Evolutionary conservation across 106 monocot genomes (phyloP), one percentile per base, ranked within the genome.

Genomic region (Cymbidium sinense): DNA sequence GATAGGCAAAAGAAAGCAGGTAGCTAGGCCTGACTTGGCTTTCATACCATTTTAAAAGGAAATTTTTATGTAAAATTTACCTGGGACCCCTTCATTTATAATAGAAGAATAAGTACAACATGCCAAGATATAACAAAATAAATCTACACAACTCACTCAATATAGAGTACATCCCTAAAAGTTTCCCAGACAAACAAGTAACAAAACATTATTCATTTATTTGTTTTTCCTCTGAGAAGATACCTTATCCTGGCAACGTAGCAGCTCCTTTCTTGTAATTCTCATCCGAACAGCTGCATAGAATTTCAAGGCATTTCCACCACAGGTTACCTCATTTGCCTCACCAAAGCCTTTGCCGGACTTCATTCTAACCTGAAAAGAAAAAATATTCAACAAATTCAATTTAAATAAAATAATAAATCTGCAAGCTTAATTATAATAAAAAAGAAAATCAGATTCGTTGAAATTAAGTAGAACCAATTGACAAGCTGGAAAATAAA

Each of bases 261-360:
- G 74, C 65, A 96, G 81, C 50, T 83, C 80, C 43, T 41, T 87
- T 78, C 89, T 89, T 67, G 75, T 75, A 77, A 87, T 87, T 79
- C 93, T 87, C 80, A 93, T 52, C 70, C 96, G 89, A 43, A 96
- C 75, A 62, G 96, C 89, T 29, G 93, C 79, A 87, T 96, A 89
- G 77, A 96, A 96, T 70, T 85, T 89, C 81, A 96, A 70, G 30
- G 96, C 84, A 83, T 89, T 96, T 34, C 95, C 96, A 73, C 93
- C 96, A 83, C 96, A 96, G 52, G 93, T 85, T n/a, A 89, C 76
- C 79, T 91, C 91, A 64, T 80, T 76, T 51, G n/a, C 43, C 41
- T 75, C 75, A 7, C 83, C 86, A 75, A 75, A 35, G 1, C 28
- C 64, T 75, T 35, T 72, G 75, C 7, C 36, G 34, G 76, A 75